Evolutionary conservation across 177 flowering plant species (phyloP).

Genomic region (Telopea speciosissima): DNA sequence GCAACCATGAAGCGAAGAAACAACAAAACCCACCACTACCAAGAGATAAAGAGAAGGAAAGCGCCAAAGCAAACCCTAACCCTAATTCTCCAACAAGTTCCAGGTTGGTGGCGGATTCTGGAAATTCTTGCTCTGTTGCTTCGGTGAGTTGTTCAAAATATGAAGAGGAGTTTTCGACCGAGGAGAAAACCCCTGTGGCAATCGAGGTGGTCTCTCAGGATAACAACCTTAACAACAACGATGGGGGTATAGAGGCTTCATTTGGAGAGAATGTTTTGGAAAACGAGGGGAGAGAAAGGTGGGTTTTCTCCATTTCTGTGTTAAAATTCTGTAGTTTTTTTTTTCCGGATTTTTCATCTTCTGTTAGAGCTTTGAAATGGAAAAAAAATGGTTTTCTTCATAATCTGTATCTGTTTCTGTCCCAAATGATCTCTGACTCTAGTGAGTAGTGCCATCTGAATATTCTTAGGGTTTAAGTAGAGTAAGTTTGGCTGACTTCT

Average conservation of each 20-base stretch:
- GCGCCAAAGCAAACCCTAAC: slow-evolving; percentile 12
- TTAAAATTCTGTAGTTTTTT: not conserved
- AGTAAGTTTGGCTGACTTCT: too few relatives aligned
- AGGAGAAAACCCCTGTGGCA: not conserved
- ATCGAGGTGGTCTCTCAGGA: slow-evolving; percentile 8
- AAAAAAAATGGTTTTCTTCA: too few relatives aligned
- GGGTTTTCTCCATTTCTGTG: slow-evolving; percentile 10
- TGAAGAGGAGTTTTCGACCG: not conserved
- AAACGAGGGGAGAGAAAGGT: slow-evolving; percentile 61
- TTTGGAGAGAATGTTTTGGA: slow-evolving; percentile 71
- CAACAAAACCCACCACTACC: not conserved
- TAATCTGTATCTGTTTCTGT: too few relatives aligned
- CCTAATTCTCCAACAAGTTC: slow-evolving; percentile 13
- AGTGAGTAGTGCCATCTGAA: too few relatives aligned
- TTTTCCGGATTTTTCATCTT: not conserved
- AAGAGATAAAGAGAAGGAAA: not conserved
- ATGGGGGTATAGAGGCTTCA: slow-evolving; percentile 40
- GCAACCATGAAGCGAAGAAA: slow-evolving; percentile 9
- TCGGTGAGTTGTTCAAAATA: slow-evolving; percentile 11
- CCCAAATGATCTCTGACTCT: too few relatives aligned
- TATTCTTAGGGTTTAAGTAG: too few relatives aligned
- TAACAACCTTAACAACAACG: slow-evolving; percentile 6
- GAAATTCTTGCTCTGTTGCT: slow-evolving; percentile 18
- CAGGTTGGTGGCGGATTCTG: slow-evolving; percentile 7
- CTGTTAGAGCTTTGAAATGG: too few relatives aligned